Conservation (phyloP, 129 eudicot genomes). For the Arctium minus region DNA sequence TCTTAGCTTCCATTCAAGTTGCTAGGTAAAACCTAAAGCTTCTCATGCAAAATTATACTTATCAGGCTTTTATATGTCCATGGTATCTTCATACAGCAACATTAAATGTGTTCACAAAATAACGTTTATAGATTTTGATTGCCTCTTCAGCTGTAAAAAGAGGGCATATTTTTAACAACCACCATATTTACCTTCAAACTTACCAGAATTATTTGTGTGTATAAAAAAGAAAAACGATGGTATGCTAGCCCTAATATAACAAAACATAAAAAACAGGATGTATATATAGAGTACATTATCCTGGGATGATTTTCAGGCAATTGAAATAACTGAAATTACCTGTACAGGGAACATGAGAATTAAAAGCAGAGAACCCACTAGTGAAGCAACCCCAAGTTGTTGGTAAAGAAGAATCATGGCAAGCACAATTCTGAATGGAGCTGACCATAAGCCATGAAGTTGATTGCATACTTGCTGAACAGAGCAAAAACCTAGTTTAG, state of each 20-base stretch:
- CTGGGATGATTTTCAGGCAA: background rate
- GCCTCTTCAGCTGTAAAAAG: too few species aligned
- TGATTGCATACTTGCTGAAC: constrained; percentile 89
- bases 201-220: background rate
- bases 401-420: constrained; percentile 86
- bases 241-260: background rate
- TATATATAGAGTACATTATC: background rate
- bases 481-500: constrained; percentile 15
- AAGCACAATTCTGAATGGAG: constrained; percentile 81
- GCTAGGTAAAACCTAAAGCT: too few species aligned
- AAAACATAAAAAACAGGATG: background rate
- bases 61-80: too few species aligned
- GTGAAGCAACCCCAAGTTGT: constrained; percentile 82
- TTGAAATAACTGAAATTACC: constrained; percentile 37
- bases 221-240: background rate
- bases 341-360: constrained; percentile 85
- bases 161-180: too few species aligned
- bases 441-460: constrained; percentile 91
- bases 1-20: too few species aligned
- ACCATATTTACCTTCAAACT: background rate
- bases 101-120: too few species aligned
- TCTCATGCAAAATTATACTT: too few species aligned
- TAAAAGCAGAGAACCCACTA: constrained; percentile 68
- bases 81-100: too few species aligned
- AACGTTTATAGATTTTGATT: too few species aligned